phyloP scores from a whole-genome alignment of 23 red algal genomes.

The Agarophyton chilense region DNA sequence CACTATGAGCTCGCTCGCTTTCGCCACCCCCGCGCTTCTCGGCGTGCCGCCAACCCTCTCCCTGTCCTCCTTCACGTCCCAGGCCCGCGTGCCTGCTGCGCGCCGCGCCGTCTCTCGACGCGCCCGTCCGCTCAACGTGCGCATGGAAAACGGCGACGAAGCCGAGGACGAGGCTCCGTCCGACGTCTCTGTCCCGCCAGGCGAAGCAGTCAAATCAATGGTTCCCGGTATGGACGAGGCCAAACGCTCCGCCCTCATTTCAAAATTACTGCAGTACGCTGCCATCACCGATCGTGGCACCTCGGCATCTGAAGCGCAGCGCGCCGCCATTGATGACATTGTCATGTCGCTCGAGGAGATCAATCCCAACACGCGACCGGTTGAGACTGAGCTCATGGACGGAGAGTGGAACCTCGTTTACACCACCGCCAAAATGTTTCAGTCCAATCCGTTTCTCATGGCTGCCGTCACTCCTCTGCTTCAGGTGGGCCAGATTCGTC shows the following conservation, averaged over 20 bases:
- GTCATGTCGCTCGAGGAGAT: constrained; percentile 83
- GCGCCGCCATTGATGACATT: constrained; percentile 76
- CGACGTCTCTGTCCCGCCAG: constrained; percentile 42
- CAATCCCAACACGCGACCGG: constrained; percentile 75
- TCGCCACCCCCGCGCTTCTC: neutral
- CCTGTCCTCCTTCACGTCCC: neutral
- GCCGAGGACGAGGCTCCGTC: constrained; percentile 53
- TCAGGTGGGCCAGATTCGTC: constrained; percentile 75
- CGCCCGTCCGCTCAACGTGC: neutral
- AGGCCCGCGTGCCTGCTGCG: neutral
- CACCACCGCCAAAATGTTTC: constrained; percentile 71
- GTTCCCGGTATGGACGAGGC: constrained; percentile 34
- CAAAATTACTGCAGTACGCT: constrained; percentile 56
- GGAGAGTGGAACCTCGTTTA: constrained; percentile 91
- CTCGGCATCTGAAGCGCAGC: constrained; percentile 64
- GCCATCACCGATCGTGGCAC: constrained; percentile 80
- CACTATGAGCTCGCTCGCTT: constrained; percentile 3
- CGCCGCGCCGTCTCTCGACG: neutral
- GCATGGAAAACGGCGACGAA: constrained; percentile 21
- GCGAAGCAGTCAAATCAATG: constrained; percentile 12
- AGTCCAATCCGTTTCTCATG: constrained; percentile 71
- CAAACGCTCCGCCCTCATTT: constrained; percentile 32
- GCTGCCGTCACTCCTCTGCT: constrained; percentile 67
- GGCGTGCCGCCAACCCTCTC: neutral
- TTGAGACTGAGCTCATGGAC: constrained; percentile 80